Percentiles rank a stretch among this genome's conserved stretches.
Conservation (phyloP, 805 yeast species). For the Candida sithepensis region DNA sequence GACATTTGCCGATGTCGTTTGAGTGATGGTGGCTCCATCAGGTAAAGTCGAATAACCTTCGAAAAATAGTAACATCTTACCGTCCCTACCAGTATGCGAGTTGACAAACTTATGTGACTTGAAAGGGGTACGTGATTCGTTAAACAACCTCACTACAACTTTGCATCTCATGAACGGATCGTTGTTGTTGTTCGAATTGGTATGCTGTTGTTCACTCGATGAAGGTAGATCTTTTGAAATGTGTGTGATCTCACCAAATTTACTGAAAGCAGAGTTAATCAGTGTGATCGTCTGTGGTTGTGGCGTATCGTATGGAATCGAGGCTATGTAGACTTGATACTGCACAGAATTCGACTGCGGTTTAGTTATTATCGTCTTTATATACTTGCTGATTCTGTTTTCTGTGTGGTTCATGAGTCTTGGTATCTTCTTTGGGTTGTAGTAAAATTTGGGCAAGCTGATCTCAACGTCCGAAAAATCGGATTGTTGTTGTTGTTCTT, state of each 20-base stretch:
- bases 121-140: constrained; percentile 25
- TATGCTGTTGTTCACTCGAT: too few relatives aligned
- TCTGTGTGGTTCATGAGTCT: background rate
- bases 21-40: background rate
- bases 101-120: constrained; percentile 27
- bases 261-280: constrained; percentile 22
- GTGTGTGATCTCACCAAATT: constrained; percentile 24
- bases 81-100: constrained; percentile 27
- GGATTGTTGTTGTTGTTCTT: background rate
- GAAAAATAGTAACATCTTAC: constrained; percentile 30
- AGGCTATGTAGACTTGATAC: constrained; percentile 26
- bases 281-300: constrained; percentile 22
- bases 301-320: constrained; percentile 29
- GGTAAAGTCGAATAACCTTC: constrained; percentile 19
- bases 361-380: constrained; percentile 24
- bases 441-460: background rate
- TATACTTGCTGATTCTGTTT: constrained; percentile 11
- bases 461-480: background rate
- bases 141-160: constrained; percentile 22
- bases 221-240: constrained; percentile 14
- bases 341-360: constrained; percentile 16
- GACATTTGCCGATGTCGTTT: background rate
- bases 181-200: constrained; percentile 22
- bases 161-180: constrained; percentile 27
- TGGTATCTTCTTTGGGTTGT: background rate